Evolutionary conservation across 495 filamentous ascomycete species (phyloP), one percentile per base, ranked within the genome.

Genomic region (Tuber magnatum): DNA sequence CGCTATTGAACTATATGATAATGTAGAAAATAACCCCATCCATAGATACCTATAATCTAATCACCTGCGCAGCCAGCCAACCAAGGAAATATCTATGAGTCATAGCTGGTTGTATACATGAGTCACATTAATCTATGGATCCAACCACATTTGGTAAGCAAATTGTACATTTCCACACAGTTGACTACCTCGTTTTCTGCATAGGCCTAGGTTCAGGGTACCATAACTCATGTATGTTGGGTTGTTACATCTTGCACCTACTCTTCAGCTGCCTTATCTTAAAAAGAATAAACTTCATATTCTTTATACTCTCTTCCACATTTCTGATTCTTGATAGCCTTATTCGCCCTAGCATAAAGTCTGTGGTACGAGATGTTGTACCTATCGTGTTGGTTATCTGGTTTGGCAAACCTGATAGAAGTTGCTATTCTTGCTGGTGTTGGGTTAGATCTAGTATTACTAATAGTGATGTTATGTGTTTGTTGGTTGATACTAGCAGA

Each of bases 281-380:
- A 74, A 89, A 91, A 73, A 94, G 87, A 40, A 97, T 89, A 74
- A 96, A 92, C 1, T n/a, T n/a, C n/a, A n/a, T n/a, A n/a, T n/a
- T n/a, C n/a, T n/a, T n/a, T n/a, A n/a, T n/a, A n/a, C n/a, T 90
- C 82, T 94, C 92, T 83, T 97, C 94, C 14, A 97, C 88, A 43
- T 91, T 91, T 77, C 93, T 94, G 92, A 97, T 97, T 72, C 93
- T 87, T 10, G 92, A 92, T 24, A 97, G 85, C 83, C 97, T 91
- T 24, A 97, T 84, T 70, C 92, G 88, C 77, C 90, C 90, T 84
- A 97, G 91, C 82, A 89, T 87, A 32, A 87, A 85, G 75, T 86
- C 86, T 77, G 90, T 89, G 79, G 92, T 89, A 20, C 88, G 88
- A 39, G 86, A 85, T 40, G 83, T 83, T 14, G 71, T 28, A 5